Base-by-base conservation (phyloP, 495 filamentous ascomycete genomes). In the Daldinia decipiens region DNA sequence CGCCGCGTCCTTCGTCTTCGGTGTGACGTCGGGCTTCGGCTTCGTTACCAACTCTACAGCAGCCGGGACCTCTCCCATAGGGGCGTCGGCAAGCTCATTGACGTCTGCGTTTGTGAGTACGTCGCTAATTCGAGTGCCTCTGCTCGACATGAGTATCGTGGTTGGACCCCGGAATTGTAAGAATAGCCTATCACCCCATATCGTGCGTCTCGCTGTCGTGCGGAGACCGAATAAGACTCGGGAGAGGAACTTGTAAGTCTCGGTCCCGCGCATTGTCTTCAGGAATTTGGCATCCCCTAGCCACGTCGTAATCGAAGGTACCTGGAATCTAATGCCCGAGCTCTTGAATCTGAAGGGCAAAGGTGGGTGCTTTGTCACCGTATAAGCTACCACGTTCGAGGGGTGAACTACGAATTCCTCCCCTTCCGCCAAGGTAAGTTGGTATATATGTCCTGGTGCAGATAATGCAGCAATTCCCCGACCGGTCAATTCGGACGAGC, bases 161-260 rank as follows among this genome's bases (percentile, higher is more conserved):
- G 86, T 87, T 21, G 95, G 95, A 0, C 95, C 95, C 26, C 90
- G 85, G 73, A 99, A 97, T 72, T 92, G 90, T 24, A 98, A 81
- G 75, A 98, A 98, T 13, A 98, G 83, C 69, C 95, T 82, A 78
- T 99, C 95, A 31, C 95, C 95, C 93, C 92, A 97, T n/a, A 99
- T 91, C 3, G 90, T 90, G 74, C 90, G 83, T 60, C 94, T 85
- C 32, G 87, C 83, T 79, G 91, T 91, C 1, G 92, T 95, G 36
- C 92, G 85, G 17, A 96, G 61, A 36, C 75, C 84, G 76, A 89
- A 93, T 34, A 91, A 70, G 21, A 88, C 66, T 11, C 80, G 81
- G 58, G 87, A 85, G 0, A 94, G 72, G 0, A 79, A 79, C 71
- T 89, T 91, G 88, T 93, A 98, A 2, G 87, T 87, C 11, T 85